Evolutionary conservation across 768 basidiomycete genomes (phyloP), one percentile per base, ranked within the genome.

Genomic region (Podaxis carcinomalis): DNA sequence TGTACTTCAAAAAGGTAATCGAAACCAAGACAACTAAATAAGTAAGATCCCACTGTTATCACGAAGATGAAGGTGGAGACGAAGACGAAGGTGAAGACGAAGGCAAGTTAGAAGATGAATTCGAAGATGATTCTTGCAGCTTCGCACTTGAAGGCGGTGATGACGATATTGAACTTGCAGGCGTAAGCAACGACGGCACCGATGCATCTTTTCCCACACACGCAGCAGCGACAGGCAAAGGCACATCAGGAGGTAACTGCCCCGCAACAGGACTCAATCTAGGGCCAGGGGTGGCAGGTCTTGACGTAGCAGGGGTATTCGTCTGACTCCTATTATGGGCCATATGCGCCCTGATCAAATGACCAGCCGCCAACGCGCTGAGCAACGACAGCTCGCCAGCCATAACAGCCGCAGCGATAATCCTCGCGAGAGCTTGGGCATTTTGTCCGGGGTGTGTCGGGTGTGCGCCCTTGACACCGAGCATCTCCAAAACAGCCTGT

Each of bases 341-440:
- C 74, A 97, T 83, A 71, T 98, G 95, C 28, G 95, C 95, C 42
- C 90, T 84, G 69, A 98, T 94, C 63, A 98, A 82, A 69, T 97
- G 95, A 0, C 96, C 96, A 2, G 94, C 95, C 0, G 95, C 95
- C 40, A 99, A 83, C 1, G 97, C 95, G 65, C 88, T 88, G 71
- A 99, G 81, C 63, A 99, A 80, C 16, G 90, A 92, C 35, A 98
- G 79, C 74, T 99, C 97, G 37, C 97, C 97, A 1, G 97, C 96
- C 94, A 98, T 97, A 68, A 99, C 97, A 0, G 93, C 83, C 0
- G 94, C 86, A 39, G 89, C 89, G 66, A 99, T 91, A 68, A 98
- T 83, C 36, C 93, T 83, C 1, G 97, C 97, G 56, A 99, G 86
- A 51, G 81, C 83, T 64, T 92, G 92, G 0, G 97, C 90, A 72